Base-by-base conservation (phyloP, 306 rosid genomes). In the Acacia acuminata region DNA sequence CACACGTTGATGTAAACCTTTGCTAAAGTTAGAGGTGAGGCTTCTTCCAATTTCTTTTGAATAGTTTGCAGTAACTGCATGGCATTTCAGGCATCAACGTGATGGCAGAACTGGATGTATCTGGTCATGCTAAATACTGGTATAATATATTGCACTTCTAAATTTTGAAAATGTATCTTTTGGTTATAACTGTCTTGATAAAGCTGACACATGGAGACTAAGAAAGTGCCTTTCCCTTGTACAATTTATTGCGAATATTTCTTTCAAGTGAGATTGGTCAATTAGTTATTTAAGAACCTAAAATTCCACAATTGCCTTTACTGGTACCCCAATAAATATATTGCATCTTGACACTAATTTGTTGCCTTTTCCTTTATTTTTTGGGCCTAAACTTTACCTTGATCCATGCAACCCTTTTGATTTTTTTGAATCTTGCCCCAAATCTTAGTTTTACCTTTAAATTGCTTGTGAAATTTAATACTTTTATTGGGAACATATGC, bases 61-160 rank as follows among this genome's bases (percentile, higher is more conserved):
- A 81, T 75, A 73, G 71, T 72, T 42, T 81, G 77, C 45, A 69
- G 60, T 34, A 63, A 60, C 32, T 73, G 22, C 55, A 9, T 86
- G 75, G 34, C 69, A 79, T 89, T 15, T 58, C 91, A 96, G 99
- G 99, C 63, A 91, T 96, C 81, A 90, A 94, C 68, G 91, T 96
- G 86, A 92, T 96, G 99, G 90, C 96, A 53, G 99, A 96, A 82
- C 86, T 96, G 25, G 99, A 96, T 84, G 90, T 96, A 76, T 98
- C 99, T 53, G 98, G 99, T 82, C 99, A 94, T 84, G 98, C 92
- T 76, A 86, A 90, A 82, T 94, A 98, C 61, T 96, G 99, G 99
- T 94, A 92, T 82, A 70, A 27, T 69, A 82, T 64, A 75, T 72
- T 53, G 70, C 19, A 77, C 45, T 43, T 70, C 80, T 79, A 15